A percentile compares a stretch with the other conserved stretches of the same genome.
Conservation (phyloP, 2,329 filamentous ascomycete genomes). For the Trichophyton benhamiae region DNA sequence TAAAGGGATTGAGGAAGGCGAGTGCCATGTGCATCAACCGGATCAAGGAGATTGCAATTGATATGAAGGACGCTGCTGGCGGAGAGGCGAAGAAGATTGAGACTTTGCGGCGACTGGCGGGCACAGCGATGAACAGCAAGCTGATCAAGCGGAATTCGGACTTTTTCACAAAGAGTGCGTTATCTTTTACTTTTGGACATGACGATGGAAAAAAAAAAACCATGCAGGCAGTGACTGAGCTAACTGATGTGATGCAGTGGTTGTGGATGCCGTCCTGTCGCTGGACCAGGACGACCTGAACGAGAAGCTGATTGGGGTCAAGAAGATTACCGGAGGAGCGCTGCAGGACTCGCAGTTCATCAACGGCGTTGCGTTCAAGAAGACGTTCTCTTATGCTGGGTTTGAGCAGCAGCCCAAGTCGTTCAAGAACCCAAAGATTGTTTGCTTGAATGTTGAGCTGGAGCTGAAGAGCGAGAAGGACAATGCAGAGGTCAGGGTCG, state of each 20-base stretch:
- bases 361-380: constrained; percentile 98
- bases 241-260: constrained; percentile 50
- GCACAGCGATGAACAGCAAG: constrained; percentile 98
- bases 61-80: constrained; percentile 55
- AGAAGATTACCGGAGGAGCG: constrained; percentile 94
- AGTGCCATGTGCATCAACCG: constrained; percentile 92
- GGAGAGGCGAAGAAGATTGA: constrained; percentile 79
- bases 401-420: constrained; percentile 98
- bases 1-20: constrained; percentile 86
- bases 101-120: constrained; percentile 78
- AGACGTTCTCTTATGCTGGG: constrained; percentile 97
- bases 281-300: constrained; percentile 95
- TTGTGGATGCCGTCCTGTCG: constrained; percentile 89
- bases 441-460: constrained; percentile 93
- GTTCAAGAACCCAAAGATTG: constrained; percentile 88
- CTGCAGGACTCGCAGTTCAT: constrained; percentile 94
- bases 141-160: constrained; percentile 92
- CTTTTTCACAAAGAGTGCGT: constrained; percentile 92
- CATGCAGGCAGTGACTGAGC: neutral
- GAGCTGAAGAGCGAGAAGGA: constrained; percentile 99
- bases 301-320: constrained; percentile 94
- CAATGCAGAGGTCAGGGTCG: constrained; percentile 94
- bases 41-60: constrained; percentile 89
- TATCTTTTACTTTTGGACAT: neutral
- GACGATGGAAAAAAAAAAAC: too few species aligned